These are phyloP conservation scores for Auriscalpium orientale DNA, from an alignment of 768 basidiomycete species.

Conservation along the genomic window DNA sequence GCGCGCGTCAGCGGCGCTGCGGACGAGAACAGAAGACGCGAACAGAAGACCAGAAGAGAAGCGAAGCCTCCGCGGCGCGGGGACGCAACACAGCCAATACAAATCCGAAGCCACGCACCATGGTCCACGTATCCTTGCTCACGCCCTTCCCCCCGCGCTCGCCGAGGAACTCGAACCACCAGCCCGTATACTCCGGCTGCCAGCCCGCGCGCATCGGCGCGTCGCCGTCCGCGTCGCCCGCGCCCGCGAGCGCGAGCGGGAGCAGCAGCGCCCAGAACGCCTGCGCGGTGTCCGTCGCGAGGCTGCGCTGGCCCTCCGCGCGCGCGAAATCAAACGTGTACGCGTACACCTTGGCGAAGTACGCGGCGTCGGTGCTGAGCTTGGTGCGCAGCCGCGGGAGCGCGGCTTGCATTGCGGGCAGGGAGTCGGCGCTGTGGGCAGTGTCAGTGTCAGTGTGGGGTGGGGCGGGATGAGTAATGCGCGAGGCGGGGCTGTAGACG, in stretches of 20 bases:
- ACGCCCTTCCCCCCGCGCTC: conserved; percentile 65
- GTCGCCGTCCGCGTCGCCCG: conserved; percentile 40
- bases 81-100: background rate
- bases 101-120: conserved; percentile 44
- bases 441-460: background rate
- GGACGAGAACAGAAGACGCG: background rate
- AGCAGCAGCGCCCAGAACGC: conserved; percentile 77
- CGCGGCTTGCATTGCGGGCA: conserved; percentile 49
- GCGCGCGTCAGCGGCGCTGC: background rate
- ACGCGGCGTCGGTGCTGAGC: conserved; percentile 55
- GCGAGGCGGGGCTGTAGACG: background rate
- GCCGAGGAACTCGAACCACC: conserved; percentile 76
- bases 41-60: background rate
- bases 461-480: background rate
- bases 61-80: background rate
- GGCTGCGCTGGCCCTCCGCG: conserved; percentile 68
- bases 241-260: conserved; percentile 57
- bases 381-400: conserved; percentile 49
- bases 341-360: conserved; percentile 74
- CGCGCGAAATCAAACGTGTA: conserved; percentile 79
- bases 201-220: conserved; percentile 40
- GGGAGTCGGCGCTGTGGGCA: conserved; percentile 50
- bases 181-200: conserved; percentile 50
- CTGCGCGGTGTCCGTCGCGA: conserved; percentile 70
- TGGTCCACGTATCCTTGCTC: conserved; percentile 84